Base-by-base conservation (phyloP, 176 grass and related monocot species). In the Areca catechu region DNA sequence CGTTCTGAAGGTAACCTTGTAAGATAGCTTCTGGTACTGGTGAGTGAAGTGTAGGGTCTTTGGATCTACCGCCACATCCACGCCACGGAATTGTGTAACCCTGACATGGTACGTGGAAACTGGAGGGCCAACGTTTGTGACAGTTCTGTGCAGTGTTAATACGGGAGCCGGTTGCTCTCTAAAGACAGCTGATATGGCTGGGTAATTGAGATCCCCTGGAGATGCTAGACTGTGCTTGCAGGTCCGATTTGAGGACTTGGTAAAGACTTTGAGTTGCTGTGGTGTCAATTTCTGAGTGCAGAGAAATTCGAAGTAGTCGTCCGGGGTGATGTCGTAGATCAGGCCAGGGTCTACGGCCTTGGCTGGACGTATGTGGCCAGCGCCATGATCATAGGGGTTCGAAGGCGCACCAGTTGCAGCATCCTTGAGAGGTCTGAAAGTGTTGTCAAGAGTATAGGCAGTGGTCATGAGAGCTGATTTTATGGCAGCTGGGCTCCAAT, bases 381-480 rank as follows among this genome's bases (percentile, higher is more conserved):
- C 93, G 15, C 93, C 93, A 69, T 92, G 87, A 24, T 91, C 84
- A 59, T 92, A 98, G 14, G 87, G 65, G 55, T 60, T 92, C 37
- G 93, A 98, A 16, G 76, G 80, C 48, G 50, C 79, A 67, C 84
- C 73, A 54, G 84, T 98, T 34, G 93, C 81, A 4, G 93, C 83
- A 58, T 98, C 93, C 77, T 63, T 80, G 0, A 98, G 70, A 22
- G 70, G 57, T 5, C 22, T 19, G 83, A 80, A 85, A 43, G 93
- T 80, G 78, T 98, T 98, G 83, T 98, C 93, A 24, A 92, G 83
- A 54, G 92, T 76, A 68, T 98, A 98, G 23, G 93, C 93, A 37
- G 93, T 98, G 57, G 93, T 98, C 93, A 98, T 98, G n/a, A 98
- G 78, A 43, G 93, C 93, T 1, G 93, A 98, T 71, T 98, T 98